Evolutionary conservation across 2,329 filamentous ascomycete species (phyloP).

Genomic region (Sordariomycetes sp.): DNA sequence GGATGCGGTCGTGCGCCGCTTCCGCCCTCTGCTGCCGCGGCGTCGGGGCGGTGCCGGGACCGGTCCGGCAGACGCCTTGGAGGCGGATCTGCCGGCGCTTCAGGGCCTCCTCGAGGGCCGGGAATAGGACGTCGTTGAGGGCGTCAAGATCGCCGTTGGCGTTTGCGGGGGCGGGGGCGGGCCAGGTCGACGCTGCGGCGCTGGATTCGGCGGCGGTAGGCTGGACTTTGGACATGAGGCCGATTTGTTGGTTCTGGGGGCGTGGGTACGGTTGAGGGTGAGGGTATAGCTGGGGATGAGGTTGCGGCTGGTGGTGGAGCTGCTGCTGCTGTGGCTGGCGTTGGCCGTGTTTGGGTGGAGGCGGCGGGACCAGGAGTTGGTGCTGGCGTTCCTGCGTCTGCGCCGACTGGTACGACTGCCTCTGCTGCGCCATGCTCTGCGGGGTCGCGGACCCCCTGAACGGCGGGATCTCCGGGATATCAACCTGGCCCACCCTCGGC

Average conservation of each 20-base stretch:
- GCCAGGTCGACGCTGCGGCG: slow-evolving; percentile 34
- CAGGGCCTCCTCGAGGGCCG: slow-evolving; percentile 81
- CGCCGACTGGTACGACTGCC: neutral
- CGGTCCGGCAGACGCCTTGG: slow-evolving; percentile 31
- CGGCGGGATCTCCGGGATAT: slow-evolving; percentile 40
- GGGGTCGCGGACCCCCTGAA: slow-evolving; percentile 25
- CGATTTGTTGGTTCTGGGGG: slow-evolving; percentile 8
- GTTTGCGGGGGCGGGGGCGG: slow-evolving; percentile 40
- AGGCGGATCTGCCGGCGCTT: slow-evolving; percentile 59
- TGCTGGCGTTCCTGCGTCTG: slow-evolving; percentile 10
- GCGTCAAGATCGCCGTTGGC: slow-evolving; percentile 66
- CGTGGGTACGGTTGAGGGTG: slow-evolving; percentile 8
- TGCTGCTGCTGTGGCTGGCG: neutral
- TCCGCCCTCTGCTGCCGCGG: slow-evolving; percentile 56
- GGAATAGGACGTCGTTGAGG: slow-evolving; percentile 81
- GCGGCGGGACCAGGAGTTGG: slow-evolving; percentile 7
- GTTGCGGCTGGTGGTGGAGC: neutral
- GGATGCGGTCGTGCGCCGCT: slow-evolving; percentile 68
- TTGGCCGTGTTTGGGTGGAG: neutral
- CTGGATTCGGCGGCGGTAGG: slow-evolving; percentile 16
- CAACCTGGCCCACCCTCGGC: slow-evolving; percentile 25
- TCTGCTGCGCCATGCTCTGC: slow-evolving; percentile 9
- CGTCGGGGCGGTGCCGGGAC: slow-evolving; percentile 27
- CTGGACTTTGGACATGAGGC: slow-evolving; percentile 16
- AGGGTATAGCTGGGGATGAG: slow-evolving; percentile 8